These are phyloP conservation scores for Saturnispora saitoi DNA, from an alignment of 805 yeast genomes.

Conservation along the genomic window DNA sequence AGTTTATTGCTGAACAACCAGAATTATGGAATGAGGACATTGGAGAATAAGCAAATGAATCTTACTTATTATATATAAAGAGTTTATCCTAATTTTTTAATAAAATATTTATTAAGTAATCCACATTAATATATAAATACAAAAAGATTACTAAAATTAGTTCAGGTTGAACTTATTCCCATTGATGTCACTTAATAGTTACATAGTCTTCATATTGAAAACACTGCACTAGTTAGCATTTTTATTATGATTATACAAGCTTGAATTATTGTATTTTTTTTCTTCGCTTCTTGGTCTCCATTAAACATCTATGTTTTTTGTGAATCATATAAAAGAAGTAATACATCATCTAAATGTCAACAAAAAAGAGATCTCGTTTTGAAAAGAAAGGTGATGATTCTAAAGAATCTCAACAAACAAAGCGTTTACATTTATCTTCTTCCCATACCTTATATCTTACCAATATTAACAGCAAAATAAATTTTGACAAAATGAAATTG, in stretches of 20 bases:
- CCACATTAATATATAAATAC: too few relatives aligned
- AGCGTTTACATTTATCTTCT: not conserved
- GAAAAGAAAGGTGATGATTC: not conserved
- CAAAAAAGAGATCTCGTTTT: conserved; percentile 10
- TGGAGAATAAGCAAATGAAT: conserved; percentile 37
- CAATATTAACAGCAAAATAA: conserved; percentile 52
- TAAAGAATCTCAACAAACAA: not conserved
- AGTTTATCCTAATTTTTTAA: too few relatives aligned
- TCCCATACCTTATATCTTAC: conserved; percentile 45
- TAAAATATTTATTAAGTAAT: too few relatives aligned
- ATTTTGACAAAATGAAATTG: conserved; percentile 36
- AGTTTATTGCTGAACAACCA: conserved; percentile 73
- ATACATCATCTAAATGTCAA: conserved; percentile 9
- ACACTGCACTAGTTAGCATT: too few relatives aligned
- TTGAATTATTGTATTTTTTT: too few relatives aligned
- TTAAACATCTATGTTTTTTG: not conserved
- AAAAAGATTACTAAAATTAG: too few relatives aligned
- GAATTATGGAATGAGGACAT: conserved; percentile 77
- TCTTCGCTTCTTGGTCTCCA: not conserved
- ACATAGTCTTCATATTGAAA: too few relatives aligned
- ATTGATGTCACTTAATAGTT: too few relatives aligned
- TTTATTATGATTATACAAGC: too few relatives aligned
- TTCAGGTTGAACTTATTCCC: too few relatives aligned
- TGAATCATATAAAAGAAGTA: not conserved
- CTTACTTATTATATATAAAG: too few relatives aligned